Evolutionary conservation across 1,284 basidiomycete genomes (phyloP).

Genomic region (Amylostereum chailletii): DNA sequence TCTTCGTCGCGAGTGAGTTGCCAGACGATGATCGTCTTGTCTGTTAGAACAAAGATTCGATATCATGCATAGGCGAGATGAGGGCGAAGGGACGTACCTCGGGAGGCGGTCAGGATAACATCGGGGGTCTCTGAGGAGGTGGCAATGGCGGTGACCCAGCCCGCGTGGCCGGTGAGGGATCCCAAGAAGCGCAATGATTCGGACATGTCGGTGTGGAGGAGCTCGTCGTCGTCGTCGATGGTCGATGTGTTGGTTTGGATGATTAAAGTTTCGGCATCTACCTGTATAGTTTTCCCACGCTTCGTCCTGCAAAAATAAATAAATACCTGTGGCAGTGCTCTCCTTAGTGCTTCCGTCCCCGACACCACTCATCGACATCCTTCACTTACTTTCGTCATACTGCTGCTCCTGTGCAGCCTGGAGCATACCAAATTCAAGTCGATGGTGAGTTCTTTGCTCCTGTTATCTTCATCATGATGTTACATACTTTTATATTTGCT

Average conservation of each 20-base stretch:
- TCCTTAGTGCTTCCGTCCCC: too few species aligned
- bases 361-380: too few species aligned
- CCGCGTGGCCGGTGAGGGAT: conserved; percentile 90
- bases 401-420: too few species aligned
- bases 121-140: conserved; percentile 96
- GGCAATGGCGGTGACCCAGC: conserved; percentile 95
- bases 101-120: conserved; percentile 94
- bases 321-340: too few species aligned
- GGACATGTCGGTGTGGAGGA: conserved; percentile 46
- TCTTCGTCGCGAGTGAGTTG: conserved; percentile 94
- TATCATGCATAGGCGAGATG: conserved; percentile 13
- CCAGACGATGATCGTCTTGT: conserved; percentile 99
- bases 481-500: conserved; percentile 55
- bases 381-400: too few species aligned
- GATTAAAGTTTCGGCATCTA: too few species aligned
- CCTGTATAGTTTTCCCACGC: conserved; percentile 32
- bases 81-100: conserved; percentile 54
- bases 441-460: too few species aligned
- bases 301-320: background rate
- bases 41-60: conserved; percentile 32
- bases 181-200: conserved; percentile 90
- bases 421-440: too few species aligned
- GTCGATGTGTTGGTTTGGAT: conserved; percentile 11
- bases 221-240: conserved; percentile 29
- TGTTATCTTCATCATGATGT: conserved; percentile 33